A percentile compares a stretch with the other conserved stretches of the same genome.
Evolutionary conservation across 352 stramenopile genomes (phyloP).

Genomic region (Globisporangium takayamanum): DNA sequence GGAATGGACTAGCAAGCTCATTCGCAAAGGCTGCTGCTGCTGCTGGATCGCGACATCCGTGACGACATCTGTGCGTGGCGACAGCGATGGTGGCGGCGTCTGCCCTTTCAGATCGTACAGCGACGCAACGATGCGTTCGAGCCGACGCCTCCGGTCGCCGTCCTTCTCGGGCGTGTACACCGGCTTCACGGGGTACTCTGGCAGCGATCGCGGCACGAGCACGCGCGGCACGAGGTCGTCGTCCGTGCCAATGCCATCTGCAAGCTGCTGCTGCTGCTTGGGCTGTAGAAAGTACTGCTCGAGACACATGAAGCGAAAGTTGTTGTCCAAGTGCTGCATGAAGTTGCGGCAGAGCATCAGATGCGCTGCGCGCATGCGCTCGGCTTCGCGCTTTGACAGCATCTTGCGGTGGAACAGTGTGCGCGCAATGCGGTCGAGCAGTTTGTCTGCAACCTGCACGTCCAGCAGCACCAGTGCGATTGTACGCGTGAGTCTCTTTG

Average conservation of each 20-base stretch:
- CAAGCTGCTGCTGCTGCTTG: neutral
- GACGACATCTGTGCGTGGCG: too few species aligned
- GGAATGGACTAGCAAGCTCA: too few species aligned
- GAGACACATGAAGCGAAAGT: conserved; percentile 51
- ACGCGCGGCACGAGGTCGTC: conserved; percentile 36
- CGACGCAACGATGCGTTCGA: conserved; percentile 1
- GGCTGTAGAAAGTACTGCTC: conserved; percentile 44
- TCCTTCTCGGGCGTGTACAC: neutral
- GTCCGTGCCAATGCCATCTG: conserved; percentile 25
- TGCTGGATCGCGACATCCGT: too few species aligned
- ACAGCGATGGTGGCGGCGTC: neutral
- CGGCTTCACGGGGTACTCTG: conserved; percentile 32
- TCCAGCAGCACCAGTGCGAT: neutral
- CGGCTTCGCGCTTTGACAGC: conserved; percentile 39
- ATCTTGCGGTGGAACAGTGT: conserved; percentile 33
- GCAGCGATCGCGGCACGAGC: conserved; percentile 37
- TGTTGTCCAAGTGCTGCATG: conserved; percentile 35
- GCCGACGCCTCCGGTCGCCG: neutral
- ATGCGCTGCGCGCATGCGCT: conserved; percentile 39
- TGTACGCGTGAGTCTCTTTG: neutral
- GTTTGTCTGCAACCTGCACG: conserved; percentile 40
- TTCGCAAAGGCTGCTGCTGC: too few species aligned
- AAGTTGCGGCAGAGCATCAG: conserved; percentile 64
- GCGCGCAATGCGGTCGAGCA: conserved; percentile 52
- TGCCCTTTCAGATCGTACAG: conserved; percentile 4